Base-by-base conservation (phyloP, 192 early-diverging fungal species). In the Paraglomus brasilianum region DNA sequence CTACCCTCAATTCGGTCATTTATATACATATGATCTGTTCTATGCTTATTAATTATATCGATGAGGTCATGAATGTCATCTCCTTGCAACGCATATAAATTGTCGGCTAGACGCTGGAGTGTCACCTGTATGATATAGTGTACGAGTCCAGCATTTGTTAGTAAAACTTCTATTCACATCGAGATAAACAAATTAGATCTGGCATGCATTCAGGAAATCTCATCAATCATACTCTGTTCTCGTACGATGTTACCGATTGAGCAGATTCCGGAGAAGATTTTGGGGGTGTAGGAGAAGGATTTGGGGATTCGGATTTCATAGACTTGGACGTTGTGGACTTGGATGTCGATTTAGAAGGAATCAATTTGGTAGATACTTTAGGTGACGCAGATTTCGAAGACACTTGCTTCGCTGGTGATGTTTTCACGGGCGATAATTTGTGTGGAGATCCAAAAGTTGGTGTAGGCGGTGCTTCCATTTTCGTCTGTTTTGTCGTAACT, bases 1-100 rank as follows among this genome's bases (percentile, higher is more conserved):
- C 65, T 76, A 80, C 78, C 78, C 62, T 80, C 78, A 24, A 66
- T 74, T 14, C 76, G 75, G 19, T 80, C 78, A 38, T 74, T 74
- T 22, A 80, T 73, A 45, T 80, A 80, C 78, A 76, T 80, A 19
- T 80, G 72, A 14, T 47, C 30, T 7, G 78, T 76, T 22, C 74
- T 72, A 48, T 80, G 69, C 10, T 70, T 67, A 36, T 76, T 80
- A 4, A 80, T 71, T 45, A 80, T 39, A 24, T 76, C 61, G 10
- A 80, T 74, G 5, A 76, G 51, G 40, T 76, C 75, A 3, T 76
- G 17, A n/a, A 80, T 63, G 46, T 80, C 78, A 24, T 76, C 73
- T 1, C 73, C 72, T 11, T 76, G 52, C 10, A 80, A 64, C 21
- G 48, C 64, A 24, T 77, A 74, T 21, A 80, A 75, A 53, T 80